Base-by-base conservation (phyloP, 2,329 filamentous ascomycete genomes). In the Claviceps sp. region DNA sequence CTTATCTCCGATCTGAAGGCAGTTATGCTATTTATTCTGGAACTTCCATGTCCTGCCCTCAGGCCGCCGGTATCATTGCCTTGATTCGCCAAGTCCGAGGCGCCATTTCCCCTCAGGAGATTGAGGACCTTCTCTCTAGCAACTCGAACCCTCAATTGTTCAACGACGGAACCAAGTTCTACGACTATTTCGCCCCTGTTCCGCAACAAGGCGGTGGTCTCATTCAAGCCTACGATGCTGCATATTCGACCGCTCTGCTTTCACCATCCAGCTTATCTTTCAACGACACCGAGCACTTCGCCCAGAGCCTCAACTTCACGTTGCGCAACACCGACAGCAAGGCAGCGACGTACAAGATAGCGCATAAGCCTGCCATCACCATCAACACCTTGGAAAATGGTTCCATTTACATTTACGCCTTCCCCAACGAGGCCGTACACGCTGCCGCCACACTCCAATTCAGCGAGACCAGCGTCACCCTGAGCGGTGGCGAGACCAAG, bases 241-340 rank as follows among this genome's bases (percentile, higher is more conserved):
- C 79, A 5, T 72, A 76, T 56, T 68, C 75, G 16, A 77, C 70
- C 2, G 73, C 74, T 2, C 59, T 77, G 11, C 66, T 83, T 20
- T 74, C 72, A 57, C 72, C 71, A 8, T 76, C 76, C n/a, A 78
- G 74, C 61, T 64, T 85, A 14, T 73, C 77, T 4, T 82, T 83
- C 66, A 83, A 84, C 60, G 80, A 85, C 61, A 80, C 79, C 0
- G 76, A 78, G 55, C 61, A 83, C 67, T 74, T 80, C 54, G 61
- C 63, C 45, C 62, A 68, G 11, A 67, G 66, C 2, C 66, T 73
- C 43, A 72, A 73, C 55, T 80, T 84, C 60, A 73, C 68, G 39
- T 69, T 85, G 56, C 70, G 64, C 58, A 85, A 84, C 67, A 68
- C 68, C 5, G 76, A 74, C 46, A 63, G 63, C 16, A 66, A 68